Percentiles rank a stretch among this genome's conserved stretches.
Conservation (phyloP, 768 basidiomycete genomes). For the Rubroboletus satanas region DNA sequence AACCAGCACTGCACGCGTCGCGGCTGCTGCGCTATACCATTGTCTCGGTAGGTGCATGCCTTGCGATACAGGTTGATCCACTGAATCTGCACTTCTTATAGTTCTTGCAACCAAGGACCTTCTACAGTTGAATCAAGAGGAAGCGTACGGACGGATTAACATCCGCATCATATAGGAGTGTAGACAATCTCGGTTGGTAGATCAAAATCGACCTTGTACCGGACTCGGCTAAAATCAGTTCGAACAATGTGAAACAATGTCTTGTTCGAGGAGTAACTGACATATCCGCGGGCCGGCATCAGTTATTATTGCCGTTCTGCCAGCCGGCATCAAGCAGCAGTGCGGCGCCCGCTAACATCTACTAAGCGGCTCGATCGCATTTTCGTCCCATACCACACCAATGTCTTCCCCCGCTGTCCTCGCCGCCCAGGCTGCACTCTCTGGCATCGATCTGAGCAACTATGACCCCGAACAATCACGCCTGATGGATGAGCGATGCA, state of each 20-base stretch:
- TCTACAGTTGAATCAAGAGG: constrained; percentile 54
- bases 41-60: constrained; percentile 58
- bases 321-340: background rate
- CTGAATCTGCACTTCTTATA: constrained; percentile 26
- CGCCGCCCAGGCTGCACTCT: constrained; percentile 61
- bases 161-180: constrained; percentile 36
- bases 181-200: background rate
- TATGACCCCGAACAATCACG: constrained; percentile 93
- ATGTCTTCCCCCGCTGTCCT: constrained; percentile 61
- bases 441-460: constrained; percentile 69
- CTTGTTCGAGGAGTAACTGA: background rate
- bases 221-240: background rate
- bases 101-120: constrained; percentile 77
- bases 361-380: background rate
- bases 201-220: background rate
- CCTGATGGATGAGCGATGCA: constrained; percentile 95
- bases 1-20: constrained; percentile 72
- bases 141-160: constrained; percentile 53
- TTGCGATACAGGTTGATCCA: no score
- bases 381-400: constrained; percentile 8
- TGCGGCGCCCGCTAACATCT: background rate
- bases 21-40: constrained; percentile 80
- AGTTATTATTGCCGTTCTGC: background rate
- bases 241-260: background rate
- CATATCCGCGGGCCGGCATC: background rate